Evolutionary conservation across 192 early-diverging fungal genomes (phyloP), one percentile per base, ranked within the genome.

Genomic region (Phycomyces nitens): DNA sequence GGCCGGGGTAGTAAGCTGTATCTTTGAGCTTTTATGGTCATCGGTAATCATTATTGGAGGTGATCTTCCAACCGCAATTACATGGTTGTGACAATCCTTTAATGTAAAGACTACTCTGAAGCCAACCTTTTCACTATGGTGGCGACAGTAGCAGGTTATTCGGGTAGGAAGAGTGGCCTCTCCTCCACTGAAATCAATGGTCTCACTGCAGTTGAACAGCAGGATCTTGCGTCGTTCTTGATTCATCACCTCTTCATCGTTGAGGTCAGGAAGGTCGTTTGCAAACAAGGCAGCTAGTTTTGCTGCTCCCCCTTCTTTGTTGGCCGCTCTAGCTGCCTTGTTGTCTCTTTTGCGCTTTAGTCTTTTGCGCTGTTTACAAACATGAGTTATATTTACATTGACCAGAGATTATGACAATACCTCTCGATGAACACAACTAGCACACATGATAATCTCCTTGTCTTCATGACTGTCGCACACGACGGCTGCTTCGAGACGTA

Each of bases 41-140:
- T 94, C 92, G 14, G 92, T 94, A 58, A 94, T 92, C 81, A 93
- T 84, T 43, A 94, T 92, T 0, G 91, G 89, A 39, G 91, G 86
- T 49, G 91, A 90, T 27, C 90, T 75, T 21, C 86, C 88, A 40
- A 83, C 84, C 12, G 89, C 90, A 34, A 92, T 67, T 27, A 88
- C 80, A 22, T 68, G 65, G 54, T 80, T 76, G 51, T 70, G 70
- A 88, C 88, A 43, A 94, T 69, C 68, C 86, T 85, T 61, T 11
- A 49, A 1, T n/a, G 44, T 47, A 18, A 47, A 57, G 20, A 21
- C 21, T 55, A 69, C 84, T 82, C 86, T 89, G 71, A 94, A 94
- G 1, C 92, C 92, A 4, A 82, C 67, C 77, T 92, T 93, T 63
- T 94, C 92, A 69, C 79, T 80, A 74, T 92, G 91, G 60, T 94